Percentiles rank a stretch among this genome's conserved stretches.
Conservation (phyloP, 495 filamentous ascomycete species). For the Tuber aestivum region DNA sequence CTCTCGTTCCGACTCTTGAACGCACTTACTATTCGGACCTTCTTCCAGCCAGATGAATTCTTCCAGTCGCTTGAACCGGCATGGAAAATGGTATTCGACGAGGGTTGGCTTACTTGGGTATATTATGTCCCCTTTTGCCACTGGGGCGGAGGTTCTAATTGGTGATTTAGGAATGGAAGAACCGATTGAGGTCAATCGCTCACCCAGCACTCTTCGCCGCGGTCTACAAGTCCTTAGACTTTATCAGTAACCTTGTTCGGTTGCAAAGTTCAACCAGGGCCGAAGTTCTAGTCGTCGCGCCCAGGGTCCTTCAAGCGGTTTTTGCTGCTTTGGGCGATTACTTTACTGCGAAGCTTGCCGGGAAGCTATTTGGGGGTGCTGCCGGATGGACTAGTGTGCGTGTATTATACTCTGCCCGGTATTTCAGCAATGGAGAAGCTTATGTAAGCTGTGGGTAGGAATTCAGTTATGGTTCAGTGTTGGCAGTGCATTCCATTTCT, state of each 20-base stretch:
- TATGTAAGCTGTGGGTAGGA: not conserved
- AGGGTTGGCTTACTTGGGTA: slow-evolving; percentile 96
- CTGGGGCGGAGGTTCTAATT: not conserved
- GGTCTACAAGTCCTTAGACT: slow-evolving; percentile 61
- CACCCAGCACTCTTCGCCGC: slow-evolving; percentile 79
- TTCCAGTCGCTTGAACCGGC: slow-evolving; percentile 95
- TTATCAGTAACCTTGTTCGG: slow-evolving; percentile 49
- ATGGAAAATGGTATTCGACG: slow-evolving; percentile 85
- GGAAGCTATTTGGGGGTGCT: slow-evolving; percentile 62
- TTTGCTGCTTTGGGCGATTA: slow-evolving; percentile 76
- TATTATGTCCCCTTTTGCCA: slow-evolving; percentile 26
- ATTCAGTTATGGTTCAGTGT: slow-evolving; percentile 61
- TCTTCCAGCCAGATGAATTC: slow-evolving; percentile 99
- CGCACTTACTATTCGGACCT: slow-evolving; percentile 77
- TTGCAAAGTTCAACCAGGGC: slow-evolving; percentile 52
- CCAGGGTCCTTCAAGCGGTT: slow-evolving; percentile 68
- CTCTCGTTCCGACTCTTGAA: slow-evolving; percentile 76
- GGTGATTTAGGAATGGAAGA: slow-evolving; percentile 73
- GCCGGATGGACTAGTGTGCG: slow-evolving; percentile 41
- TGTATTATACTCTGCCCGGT: not conserved
- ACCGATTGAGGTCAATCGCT: slow-evolving; percentile 85
- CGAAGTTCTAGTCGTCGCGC: slow-evolving; percentile 62
- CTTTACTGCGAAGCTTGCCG: slow-evolving; percentile 80
- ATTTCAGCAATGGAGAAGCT: not conserved
- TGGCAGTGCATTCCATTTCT: slow-evolving; percentile 93